phyloP scores from a whole-genome alignment of 352 stramenopile genomes.

The Pythium utonaiense region DNA sequence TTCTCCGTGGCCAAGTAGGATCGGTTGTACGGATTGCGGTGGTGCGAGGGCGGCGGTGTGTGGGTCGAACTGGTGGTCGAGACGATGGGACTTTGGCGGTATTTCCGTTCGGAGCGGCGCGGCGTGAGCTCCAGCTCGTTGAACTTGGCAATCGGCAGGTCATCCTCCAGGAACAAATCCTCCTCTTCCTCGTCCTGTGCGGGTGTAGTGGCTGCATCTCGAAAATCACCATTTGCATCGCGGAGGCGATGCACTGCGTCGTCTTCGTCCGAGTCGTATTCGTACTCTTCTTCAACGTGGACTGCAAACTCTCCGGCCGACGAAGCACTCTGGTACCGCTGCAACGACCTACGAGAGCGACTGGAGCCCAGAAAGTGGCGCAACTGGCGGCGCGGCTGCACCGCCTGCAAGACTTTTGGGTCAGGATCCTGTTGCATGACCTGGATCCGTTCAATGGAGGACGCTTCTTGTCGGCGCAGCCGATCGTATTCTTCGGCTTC shows the following conservation, averaged over 20 bases:
- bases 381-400: conserved; percentile 4
- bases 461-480: conserved; percentile 58
- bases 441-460: conserved; percentile 61
- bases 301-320: conserved; percentile 18
- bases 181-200: conserved; percentile 15
- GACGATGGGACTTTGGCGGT: not conserved
- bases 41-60: not conserved
- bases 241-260: not conserved
- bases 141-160: conserved; percentile 21
- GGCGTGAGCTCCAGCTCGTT: conserved; percentile 21
- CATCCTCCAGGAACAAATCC: conserved; percentile 23
- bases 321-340: conserved; percentile 10
- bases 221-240: conserved; percentile 8
- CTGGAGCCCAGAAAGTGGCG: conserved; percentile 1
- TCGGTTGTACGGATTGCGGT: not conserved
- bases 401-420: not conserved
- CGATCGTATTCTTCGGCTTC: conserved; percentile 75
- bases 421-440: conserved; percentile 51
- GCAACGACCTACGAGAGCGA: conserved; percentile 6
- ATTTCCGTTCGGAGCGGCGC: conserved; percentile 18
- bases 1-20: not conserved
- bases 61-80: conserved; percentile 3
- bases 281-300: conserved; percentile 23
- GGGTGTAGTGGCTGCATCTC: not conserved
- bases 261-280: conserved; percentile 18